Conservation (phyloP, 73 alveolate species). For the Tetrahymena elliotti region DNA sequence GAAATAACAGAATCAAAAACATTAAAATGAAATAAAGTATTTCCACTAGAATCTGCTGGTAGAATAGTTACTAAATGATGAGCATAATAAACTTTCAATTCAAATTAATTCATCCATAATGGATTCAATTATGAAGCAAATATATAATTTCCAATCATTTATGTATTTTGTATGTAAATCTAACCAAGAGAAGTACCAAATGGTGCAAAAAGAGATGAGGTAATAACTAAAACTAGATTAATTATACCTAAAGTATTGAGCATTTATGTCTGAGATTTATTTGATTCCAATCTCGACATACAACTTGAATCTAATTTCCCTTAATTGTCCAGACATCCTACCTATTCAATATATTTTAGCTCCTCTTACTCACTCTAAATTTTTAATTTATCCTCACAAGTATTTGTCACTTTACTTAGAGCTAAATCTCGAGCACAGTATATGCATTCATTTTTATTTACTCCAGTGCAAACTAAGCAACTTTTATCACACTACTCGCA, state of each 20-base stretch:
- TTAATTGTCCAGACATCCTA: background rate
- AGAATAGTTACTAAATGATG: background rate
- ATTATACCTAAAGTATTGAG: background rate
- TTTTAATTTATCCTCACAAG: background rate
- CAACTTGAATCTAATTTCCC: background rate
- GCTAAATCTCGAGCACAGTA: background rate
- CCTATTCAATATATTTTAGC: too few relatives aligned
- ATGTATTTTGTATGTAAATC: background rate
- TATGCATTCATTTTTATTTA: background rate
- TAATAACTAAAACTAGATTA: background rate
- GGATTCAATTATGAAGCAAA: background rate
- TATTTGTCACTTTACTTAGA: background rate
- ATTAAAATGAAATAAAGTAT: background rate
- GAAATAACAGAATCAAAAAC: background rate
- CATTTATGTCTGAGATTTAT: background rate
- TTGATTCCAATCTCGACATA: background rate
- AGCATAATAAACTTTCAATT: background rate
- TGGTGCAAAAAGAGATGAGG: background rate
- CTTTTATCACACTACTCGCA: background rate
- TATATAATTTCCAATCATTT: background rate
- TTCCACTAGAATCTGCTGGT: background rate
- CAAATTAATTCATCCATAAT: background rate
- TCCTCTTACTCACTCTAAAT: background rate
- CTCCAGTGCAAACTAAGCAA: background rate
- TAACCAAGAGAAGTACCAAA: background rate